Evolutionary conservation across 257 asterid genomes (phyloP), one percentile per base, ranked within the genome.

Genomic region (Solanum raphanifolium): DNA sequence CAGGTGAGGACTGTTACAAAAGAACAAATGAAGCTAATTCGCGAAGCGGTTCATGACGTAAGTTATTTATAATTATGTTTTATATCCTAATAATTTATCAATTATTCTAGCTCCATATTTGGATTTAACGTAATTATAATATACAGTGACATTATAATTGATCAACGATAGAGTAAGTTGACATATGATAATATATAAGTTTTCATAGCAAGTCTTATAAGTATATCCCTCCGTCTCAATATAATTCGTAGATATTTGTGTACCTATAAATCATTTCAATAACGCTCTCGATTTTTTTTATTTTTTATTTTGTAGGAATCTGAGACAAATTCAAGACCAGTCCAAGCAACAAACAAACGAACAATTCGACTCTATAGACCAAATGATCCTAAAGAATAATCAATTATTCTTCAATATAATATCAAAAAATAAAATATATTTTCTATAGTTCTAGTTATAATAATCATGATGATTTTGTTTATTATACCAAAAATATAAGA

Each of bases 1-100:
- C 48, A 95, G 98, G 95, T 94, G 71, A 90, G 95, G 79, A 93
- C 96, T 0, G 94, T 94, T 35, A 65, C 94, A 25, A 91, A 84
- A 86, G 83, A 90, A 60, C 98, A 94, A 88, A 89, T 94, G 52
- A 31, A 85, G 35, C 85, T 94, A 43, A 88, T 95, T 13, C 96
- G 98, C 3, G 90, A 92, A 4, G 95, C 95, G 1, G 92, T 94
- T 23, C 96, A 95, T 27, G 93, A 93, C 39, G 94, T 93, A 3
- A 66, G 74, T 27, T 62, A 66, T 12, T 66, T 66, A 62, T 3
- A n/a, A n/a, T 62, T 23, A 65, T 66, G 20, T 27, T 68, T 16
- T 68, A 27, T 29, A 21, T 58, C 4, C 35, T 66, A 66, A 13
- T 13, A 66, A 66, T 27, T 66, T 60, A 66, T 66, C 74, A 27